Base-by-base conservation (phyloP, 352 stramenopile genomes). In the Thalassiosira hispida region DNA sequence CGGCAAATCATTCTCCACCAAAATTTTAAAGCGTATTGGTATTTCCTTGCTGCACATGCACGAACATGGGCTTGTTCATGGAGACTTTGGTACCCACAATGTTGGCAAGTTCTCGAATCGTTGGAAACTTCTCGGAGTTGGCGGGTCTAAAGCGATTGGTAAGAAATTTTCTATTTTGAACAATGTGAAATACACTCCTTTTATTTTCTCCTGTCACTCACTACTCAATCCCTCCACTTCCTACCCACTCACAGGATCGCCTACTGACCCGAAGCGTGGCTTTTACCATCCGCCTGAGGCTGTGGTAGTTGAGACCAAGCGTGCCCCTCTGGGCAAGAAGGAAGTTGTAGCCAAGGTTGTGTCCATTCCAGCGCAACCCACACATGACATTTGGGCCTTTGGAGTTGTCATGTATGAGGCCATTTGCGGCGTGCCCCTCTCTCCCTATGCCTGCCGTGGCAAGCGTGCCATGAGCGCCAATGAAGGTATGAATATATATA, bases 31-130 rank as follows among this genome's bases (percentile, higher is more conserved):
- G 57, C 60, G 84, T 23, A 91, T 92, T 57, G 86, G 86, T 38
- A 91, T 90, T 68, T 90, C 84, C 12, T 60, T 92, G 9, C 56
- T 92, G 2, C 86, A 92, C 52, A 84, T 92, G 79, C 86, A 92
- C 35, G 86, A 92, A 49, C 86, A 92, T 62, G 84, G 84, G 27
- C 74, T 92, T 18, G 84, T 92, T 52, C 86, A 92, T 68, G 73
- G 84, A 56, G 86, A 92, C 77, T 91, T 92, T 71, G 86, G 86
- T 20, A 91, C 86, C 11, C 86, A 92, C 67, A 92, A 92, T 59
- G 88, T 91, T 68, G 86, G 86, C 1, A 92, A 92, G 53, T 92
- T 92, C 68, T 82, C 82, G 31, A 90, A 67, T 57, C 72, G 84
- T 11, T 92, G 86, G 86, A 92, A 92, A 42, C 46, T 92, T 6